Conservation (phyloP, 1,139 yeast genomes). For the Lodderomyces pseudojiufengensis region DNA sequence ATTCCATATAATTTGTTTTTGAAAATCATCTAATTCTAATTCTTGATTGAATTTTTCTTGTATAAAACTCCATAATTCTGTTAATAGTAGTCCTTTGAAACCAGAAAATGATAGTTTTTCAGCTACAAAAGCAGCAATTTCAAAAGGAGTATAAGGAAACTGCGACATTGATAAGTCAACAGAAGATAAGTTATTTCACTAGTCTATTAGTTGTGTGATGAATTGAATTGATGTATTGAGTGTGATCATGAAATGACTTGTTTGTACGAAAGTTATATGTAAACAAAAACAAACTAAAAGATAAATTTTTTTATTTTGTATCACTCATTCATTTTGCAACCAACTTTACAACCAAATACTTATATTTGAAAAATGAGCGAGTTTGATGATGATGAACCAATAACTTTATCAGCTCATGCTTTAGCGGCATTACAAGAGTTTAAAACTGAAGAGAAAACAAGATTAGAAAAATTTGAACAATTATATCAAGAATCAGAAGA, state of each 20-base stretch:
- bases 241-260: no score
- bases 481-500: constrained; percentile 59
- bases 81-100: constrained; percentile 26
- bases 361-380: constrained; percentile 19
- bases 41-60: constrained; percentile 17
- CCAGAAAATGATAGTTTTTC: constrained; percentile 38
- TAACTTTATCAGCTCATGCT: constrained; percentile 62
- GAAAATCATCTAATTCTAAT: constrained; percentile 25
- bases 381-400: constrained; percentile 37
- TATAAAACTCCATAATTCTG: constrained; percentile 31
- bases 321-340: constrained; percentile 2
- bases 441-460: constrained; percentile 58
- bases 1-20: constrained; percentile 38
- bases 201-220: no score
- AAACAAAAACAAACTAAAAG: no score
- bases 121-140: constrained; percentile 25
- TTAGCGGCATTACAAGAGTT: constrained; percentile 77
- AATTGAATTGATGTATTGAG: no score
- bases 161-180: constrained; percentile 13
- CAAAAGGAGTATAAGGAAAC: constrained; percentile 28
- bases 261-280: no score
- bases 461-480: constrained; percentile 56
- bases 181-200: no score
- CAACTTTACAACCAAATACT: background rate
- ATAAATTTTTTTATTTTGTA: background rate